phyloP scores from a whole-genome alignment of 371 early-diverging fungal species.

The Mortierella sp. region DNA sequence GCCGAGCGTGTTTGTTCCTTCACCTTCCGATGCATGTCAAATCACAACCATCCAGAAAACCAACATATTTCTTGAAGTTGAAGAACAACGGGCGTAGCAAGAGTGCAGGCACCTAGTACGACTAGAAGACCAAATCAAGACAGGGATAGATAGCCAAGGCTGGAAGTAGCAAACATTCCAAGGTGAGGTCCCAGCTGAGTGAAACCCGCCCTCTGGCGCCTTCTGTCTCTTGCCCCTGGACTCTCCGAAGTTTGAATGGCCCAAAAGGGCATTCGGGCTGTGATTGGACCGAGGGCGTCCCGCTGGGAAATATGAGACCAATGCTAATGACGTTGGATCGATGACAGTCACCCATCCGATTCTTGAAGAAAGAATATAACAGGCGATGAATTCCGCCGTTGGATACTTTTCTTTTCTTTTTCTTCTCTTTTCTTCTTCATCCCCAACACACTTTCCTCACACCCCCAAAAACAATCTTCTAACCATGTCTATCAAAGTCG shows the following conservation, averaged over 20 bases:
- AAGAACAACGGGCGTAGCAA: background rate
- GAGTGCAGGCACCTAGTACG: background rate
- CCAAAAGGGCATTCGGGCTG: background rate
- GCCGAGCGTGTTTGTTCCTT: no score
- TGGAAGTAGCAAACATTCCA: background rate
- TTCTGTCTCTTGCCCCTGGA: background rate
- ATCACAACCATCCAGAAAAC: no score
- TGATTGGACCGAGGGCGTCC: background rate
- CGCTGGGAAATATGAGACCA: background rate
- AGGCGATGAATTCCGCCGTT: background rate
- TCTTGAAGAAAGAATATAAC: background rate
- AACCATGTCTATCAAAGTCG: constrained; percentile 9
- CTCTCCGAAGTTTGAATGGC: background rate
- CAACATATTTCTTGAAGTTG: no score
- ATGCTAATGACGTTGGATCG: background rate
- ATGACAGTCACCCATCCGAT: constrained; percentile 4
- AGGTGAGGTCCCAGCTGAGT: background rate
- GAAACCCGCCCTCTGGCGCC: background rate
- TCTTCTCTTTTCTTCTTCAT: constrained; percentile 12
- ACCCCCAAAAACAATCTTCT: constrained; percentile 11
- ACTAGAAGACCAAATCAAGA: background rate
- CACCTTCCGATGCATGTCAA: no score
- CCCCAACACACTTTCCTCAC: constrained; percentile 20
- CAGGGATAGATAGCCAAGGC: background rate
- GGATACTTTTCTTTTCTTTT: constrained; percentile 6